phyloP scores from a whole-genome alignment of 164 flowering plant species.

The Kalanchoe fedtschenkoi region DNA sequence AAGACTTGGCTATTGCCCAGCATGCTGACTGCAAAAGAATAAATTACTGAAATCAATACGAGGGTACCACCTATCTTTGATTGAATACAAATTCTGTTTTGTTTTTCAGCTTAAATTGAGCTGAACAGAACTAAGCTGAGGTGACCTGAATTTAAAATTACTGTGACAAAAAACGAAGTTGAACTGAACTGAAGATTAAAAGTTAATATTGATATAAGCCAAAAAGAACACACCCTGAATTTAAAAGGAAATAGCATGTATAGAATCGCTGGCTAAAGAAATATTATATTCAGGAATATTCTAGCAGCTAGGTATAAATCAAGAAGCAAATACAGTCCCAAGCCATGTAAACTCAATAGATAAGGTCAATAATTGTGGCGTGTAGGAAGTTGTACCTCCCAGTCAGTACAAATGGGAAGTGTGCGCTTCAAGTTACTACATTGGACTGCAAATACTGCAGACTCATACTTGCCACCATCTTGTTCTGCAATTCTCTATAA shows the following conservation, averaged over 20 bases:
- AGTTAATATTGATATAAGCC: too few species aligned
- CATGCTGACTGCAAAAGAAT: slow-evolving; percentile 68
- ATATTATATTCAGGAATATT: too few species aligned
- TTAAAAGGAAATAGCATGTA: too few species aligned
- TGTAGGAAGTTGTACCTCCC: slow-evolving; percentile 61
- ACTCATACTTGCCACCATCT: slow-evolving; percentile 76
- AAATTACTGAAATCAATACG: background rate
- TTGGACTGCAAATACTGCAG: slow-evolving; percentile 74
- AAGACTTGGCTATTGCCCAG: slow-evolving; percentile 98
- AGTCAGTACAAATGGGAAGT: slow-evolving; percentile 76
- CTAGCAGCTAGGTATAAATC: background rate
- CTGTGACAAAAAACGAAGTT: too few species aligned
- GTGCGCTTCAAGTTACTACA: slow-evolving; percentile 84
- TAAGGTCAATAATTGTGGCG: background rate
- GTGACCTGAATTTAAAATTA: too few species aligned
- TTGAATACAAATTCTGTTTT: background rate
- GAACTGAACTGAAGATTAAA: too few species aligned
- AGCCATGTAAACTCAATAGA: background rate
- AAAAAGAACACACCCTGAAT: too few species aligned
- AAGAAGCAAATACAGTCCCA: background rate
- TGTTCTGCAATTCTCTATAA: slow-evolving; percentile 78
- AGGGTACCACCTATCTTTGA: background rate
- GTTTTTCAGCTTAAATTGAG: too few species aligned
- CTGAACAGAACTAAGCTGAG: too few species aligned
- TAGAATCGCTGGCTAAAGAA: too few species aligned